A percentile compares a stretch with the other conserved stretches of the same genome.
phyloP scores from a whole-genome alignment of 129 eudicot genomes.

The Erigeron canadensis region DNA sequence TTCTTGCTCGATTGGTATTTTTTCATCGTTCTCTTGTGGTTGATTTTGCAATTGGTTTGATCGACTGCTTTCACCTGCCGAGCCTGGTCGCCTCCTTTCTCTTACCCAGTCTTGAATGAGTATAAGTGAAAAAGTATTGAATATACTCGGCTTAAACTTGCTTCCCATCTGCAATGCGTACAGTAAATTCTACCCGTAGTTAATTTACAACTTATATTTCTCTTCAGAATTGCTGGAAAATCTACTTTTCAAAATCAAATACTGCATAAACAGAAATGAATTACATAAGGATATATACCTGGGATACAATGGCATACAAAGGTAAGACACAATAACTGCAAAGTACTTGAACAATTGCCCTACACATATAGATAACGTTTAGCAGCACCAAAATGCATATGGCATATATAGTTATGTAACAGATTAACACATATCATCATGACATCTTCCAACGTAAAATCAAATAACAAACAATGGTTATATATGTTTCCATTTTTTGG shows the following conservation, averaged over 20 bases:
- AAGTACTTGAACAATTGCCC: conserved; percentile 72
- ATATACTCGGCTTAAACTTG: conserved; percentile 61
- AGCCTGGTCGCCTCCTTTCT: conserved; percentile 9
- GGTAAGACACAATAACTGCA: conserved; percentile 86
- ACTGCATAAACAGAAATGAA: not conserved
- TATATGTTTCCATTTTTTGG: not conserved
- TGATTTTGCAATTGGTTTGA: conserved; percentile 29
- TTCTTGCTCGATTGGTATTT: conserved; percentile 22
- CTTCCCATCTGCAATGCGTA: conserved; percentile 39
- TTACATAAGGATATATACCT: conserved; percentile 36
- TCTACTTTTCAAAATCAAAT: too few species aligned
- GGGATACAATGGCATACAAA: conserved; percentile 71
- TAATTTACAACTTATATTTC: not conserved
- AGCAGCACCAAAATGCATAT: not conserved
- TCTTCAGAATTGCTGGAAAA: too few species aligned
- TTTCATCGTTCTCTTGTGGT: conserved; percentile 25
- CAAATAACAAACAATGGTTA: not conserved
- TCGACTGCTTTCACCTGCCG: not conserved
- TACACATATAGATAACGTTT: conserved; percentile 27
- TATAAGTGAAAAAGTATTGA: conserved; percentile 31
- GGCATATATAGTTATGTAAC: too few species aligned
- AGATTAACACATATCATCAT: too few species aligned
- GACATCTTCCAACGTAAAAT: too few species aligned
- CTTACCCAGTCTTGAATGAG: conserved; percentile 31
- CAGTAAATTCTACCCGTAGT: not conserved